Evolutionary conservation across 345 rosid genomes (phyloP).

Genomic region (Jatropha curcas): DNA sequence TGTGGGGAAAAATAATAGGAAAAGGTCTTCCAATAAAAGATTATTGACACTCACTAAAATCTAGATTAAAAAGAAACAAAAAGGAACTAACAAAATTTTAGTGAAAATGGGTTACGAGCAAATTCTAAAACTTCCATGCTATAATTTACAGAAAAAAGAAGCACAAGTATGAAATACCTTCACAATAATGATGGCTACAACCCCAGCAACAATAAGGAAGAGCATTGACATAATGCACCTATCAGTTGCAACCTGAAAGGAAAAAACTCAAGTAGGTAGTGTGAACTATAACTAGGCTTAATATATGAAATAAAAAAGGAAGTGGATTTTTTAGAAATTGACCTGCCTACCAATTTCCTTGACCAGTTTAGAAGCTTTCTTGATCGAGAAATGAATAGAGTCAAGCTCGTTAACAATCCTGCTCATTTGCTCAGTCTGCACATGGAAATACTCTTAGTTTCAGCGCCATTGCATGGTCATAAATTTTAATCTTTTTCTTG

Average conservation of each 20-base stretch:
- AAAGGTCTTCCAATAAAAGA: background rate
- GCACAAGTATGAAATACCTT: constrained; percentile 48
- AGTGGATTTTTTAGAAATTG: constrained; percentile 40
- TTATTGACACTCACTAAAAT: background rate
- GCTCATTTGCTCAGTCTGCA: constrained; percentile 98
- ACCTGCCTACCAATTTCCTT: constrained; percentile 99
- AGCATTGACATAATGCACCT: constrained; percentile 84
- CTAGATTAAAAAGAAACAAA: background rate
- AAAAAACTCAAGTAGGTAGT: constrained; percentile 2
- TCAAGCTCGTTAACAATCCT: constrained; percentile 96
- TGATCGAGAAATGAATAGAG: constrained; percentile 90
- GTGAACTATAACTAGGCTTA: background rate
- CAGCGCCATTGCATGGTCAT: background rate
- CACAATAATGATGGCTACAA: constrained; percentile 81
- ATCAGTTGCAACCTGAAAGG: constrained; percentile 86
- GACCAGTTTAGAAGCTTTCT: constrained; percentile 90
- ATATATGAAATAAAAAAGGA: constrained; percentile 10
- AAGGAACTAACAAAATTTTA: background rate
- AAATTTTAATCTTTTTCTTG: background rate
- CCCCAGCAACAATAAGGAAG: constrained; percentile 78
- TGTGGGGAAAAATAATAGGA: background rate
- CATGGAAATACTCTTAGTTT: constrained; percentile 26
- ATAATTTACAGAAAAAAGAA: background rate
- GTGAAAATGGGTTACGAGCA: background rate
- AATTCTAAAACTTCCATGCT: background rate